Evolutionary conservation across 2,329 filamentous ascomycete genomes (phyloP), one percentile per base, ranked within the genome.

Genomic region (Ophiocordyceps camponoti-rufipedis): DNA sequence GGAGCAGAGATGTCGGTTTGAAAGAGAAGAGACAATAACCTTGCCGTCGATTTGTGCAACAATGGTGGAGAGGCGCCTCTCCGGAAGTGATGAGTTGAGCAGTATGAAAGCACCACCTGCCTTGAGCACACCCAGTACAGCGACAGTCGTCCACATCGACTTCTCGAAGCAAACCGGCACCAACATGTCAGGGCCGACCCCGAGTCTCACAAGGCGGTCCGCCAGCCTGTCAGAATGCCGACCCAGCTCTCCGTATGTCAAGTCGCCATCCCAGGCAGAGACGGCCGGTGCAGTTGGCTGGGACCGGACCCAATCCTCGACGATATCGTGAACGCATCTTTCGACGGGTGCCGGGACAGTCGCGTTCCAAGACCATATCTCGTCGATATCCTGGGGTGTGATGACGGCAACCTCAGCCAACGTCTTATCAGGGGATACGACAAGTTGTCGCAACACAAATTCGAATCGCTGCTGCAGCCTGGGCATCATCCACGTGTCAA

Each of bases 31-130:
- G 3, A 23, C 23, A 23, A 23, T 5, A 23, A 23, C 3, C 23
- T 23, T 23, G 3, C 23, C 23, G 23, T 23, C 23, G 23, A 23
- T 23, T 23, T 23, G 23, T 23, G 3, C 23, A 3, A 5, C 5
- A 3, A 23, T 23, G 23, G 23, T 23, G 3, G 23, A 23, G 23
- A 23, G 23, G 23, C 23, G 23, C 23, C 23, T 23, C 12, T 18
- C 5, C n/a, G 38, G 43, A 9, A 42, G 42, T 18, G 42, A 42
- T 14, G 45, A 43, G 28, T 45, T 44, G 41, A 39, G 54, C 43
- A 18, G 52, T 12, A 56, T 51, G 42, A 50, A 52, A 2, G 47
- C 51, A 12, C 31, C 46, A 5, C 46, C 46, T 0, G 46, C 44
- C 23, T 49, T 50, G 12, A 49, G 47, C 10, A 51, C 45, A 1